These are phyloP conservation scores for Lablab purpureus DNA, from an alignment of 306 rosid species.

Conservation along the genomic window DNA sequence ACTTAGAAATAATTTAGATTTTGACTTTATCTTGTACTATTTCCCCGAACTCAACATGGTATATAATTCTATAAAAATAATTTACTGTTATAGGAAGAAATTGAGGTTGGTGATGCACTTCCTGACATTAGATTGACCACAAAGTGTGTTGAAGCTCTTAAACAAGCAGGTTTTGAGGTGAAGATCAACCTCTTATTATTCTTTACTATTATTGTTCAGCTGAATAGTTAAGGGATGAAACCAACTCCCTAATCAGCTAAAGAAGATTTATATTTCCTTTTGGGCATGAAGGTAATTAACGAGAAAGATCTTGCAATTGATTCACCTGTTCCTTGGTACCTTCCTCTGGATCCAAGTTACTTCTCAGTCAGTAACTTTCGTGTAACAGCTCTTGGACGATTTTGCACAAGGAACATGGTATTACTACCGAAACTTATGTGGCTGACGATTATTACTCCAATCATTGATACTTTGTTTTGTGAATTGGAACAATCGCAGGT, in stretches of 20 bases:
- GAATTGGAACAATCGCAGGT: slow-evolving; percentile 55
- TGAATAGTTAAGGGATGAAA: slow-evolving; percentile 16
- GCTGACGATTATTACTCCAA: not conserved
- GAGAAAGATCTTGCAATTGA: slow-evolving; percentile 71
- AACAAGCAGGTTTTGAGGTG: slow-evolving; percentile 89
- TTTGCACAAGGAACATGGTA: slow-evolving; percentile 78
- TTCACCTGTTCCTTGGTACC: slow-evolving; percentile 76
- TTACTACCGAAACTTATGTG: not conserved
- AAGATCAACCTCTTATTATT: not conserved
- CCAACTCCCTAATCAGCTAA: not conserved
- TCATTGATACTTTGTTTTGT: not conserved
- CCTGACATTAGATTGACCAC: slow-evolving; percentile 76
- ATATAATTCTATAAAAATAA: slow-evolving; percentile 19
- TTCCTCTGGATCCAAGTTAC: slow-evolving; percentile 73
- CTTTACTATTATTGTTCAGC: not conserved
- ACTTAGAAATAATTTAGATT: not conserved
- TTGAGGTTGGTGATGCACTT: slow-evolving; percentile 84
- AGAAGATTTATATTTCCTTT: not conserved
- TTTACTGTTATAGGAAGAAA: slow-evolving; percentile 59
- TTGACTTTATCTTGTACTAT: not conserved
- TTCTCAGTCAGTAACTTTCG: slow-evolving; percentile 81
- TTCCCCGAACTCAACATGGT: slow-evolving; percentile 7
- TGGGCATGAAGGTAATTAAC: slow-evolving; percentile 62
- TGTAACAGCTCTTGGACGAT: slow-evolving; percentile 65
- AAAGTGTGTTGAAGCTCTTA: slow-evolving; percentile 80